Evolutionary conservation across 2,329 filamentous ascomycete genomes (phyloP).

Genomic region (Tolypocladium nubicola): DNA sequence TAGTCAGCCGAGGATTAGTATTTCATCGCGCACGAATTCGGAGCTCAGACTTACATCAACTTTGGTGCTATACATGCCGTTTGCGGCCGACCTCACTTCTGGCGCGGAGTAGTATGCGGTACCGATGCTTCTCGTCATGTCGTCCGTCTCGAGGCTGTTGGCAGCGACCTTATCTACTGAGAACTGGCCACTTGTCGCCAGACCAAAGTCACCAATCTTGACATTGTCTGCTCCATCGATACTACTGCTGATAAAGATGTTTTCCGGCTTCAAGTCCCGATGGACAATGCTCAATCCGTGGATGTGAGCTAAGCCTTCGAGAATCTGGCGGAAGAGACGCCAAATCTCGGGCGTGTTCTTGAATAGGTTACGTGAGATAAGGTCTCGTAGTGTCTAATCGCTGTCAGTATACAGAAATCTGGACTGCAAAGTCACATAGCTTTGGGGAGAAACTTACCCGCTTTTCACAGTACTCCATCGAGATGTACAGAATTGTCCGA

Average conservation of each 20-base stretch:
- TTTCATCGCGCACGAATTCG: neutral
- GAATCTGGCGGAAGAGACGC: constrained; percentile 81
- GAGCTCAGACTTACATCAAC: constrained; percentile 57
- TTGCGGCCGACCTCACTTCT: constrained; percentile 68
- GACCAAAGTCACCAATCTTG: constrained; percentile 91
- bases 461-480: constrained; percentile 98
- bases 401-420: neutral
- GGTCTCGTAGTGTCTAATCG: constrained; percentile 64
- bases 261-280: constrained; percentile 92
- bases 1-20: constrained; percentile 14
- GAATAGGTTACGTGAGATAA: constrained; percentile 67
- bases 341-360: constrained; percentile 71
- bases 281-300: constrained; percentile 89
- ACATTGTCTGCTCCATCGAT: constrained; percentile 74
- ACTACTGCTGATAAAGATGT: constrained; percentile 71
- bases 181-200: constrained; percentile 82
- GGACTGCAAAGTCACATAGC: neutral
- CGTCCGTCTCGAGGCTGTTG: constrained; percentile 35
- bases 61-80: constrained; percentile 78
- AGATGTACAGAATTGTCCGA: constrained; percentile 80
- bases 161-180: constrained; percentile 43
- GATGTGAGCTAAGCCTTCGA: constrained; percentile 84
- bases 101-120: constrained; percentile 91
- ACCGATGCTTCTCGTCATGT: constrained; percentile 61
- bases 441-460: constrained; percentile 38